Evolutionary conservation across 1,284 basidiomycete species (phyloP), one percentile per base, ranked within the genome.

Genomic region (Lignosus rhinocerotis): DNA sequence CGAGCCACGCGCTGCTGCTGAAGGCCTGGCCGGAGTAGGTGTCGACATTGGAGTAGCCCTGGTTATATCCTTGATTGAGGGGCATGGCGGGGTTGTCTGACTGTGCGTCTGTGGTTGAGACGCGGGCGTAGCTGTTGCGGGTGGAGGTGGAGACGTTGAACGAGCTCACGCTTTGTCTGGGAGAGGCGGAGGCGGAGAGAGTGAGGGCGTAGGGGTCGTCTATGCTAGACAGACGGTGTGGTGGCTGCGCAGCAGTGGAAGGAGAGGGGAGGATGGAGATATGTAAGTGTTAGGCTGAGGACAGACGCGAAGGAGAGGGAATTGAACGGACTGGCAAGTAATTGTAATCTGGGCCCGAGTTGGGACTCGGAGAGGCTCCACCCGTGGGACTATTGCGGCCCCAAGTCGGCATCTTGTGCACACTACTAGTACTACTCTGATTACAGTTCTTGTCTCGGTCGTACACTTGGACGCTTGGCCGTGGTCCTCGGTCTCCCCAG

Each of bases 1-100:
- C 76, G 53, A 73, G 68, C 76, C 76, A 77, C 50, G 67, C 63
- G 62, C 67, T 69, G 63, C 60, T 66, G 65, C 57, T 66, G 67
- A 70, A 71, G 25, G 66, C 52, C 14, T 62, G 39, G 59, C 65
- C 68, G 56, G 51, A 44, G 61, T 71, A 70, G 14, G 66, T 51
- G 50, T 70, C 71, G 51, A 73, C 59, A 66, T 71, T 71, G 54
- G 66, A 55, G 66, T 73, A 74, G 32, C 65, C 67, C 42, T 50
- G 34, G 48, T 25, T 47, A 44, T 38, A 16, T 38, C 36, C 36
- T 30, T 56, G 57, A 25, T 56, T 64, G 52, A 63, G 58, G 2
- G 64, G 53, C 64, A 67, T 67, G 61, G 46, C 53, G 48, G 63
- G 56, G 17, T 51, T 41, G 45, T 61, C 55, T 19, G 41, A 25